phyloP scores from a whole-genome alignment of 2,329 filamentous ascomycete genomes.

The Dactylellina parvicollis region DNA sequence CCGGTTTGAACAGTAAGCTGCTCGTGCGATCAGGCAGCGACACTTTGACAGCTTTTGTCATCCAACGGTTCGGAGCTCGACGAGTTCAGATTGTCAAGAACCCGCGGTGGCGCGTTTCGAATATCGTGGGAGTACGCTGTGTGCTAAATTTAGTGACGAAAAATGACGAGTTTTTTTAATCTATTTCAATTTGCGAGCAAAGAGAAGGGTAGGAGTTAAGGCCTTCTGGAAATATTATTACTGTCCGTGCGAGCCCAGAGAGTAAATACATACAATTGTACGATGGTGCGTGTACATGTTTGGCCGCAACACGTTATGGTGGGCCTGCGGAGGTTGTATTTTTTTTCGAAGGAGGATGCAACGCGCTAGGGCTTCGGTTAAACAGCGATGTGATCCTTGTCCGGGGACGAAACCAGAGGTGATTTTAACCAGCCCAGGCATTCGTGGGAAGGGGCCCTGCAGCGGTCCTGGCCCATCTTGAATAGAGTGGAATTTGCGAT shows the following conservation, averaged over 20 bases:
- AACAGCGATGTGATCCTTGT: conserved; percentile 43
- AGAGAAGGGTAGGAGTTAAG: conserved; percentile 33
- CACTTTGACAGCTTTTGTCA: conserved; percentile 24
- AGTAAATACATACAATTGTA: too few species aligned
- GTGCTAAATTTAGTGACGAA: conserved; percentile 47
- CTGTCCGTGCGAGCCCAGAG: conserved; percentile 51
- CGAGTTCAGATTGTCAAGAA: conserved; percentile 49
- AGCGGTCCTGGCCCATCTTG: conserved; percentile 52
- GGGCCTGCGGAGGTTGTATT: conserved; percentile 41
- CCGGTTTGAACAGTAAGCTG: conserved; percentile 28
- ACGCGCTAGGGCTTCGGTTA: conserved; percentile 52
- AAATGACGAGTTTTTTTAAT: conserved; percentile 54
- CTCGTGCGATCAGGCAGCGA: conserved; percentile 51
- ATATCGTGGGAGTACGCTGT: conserved; percentile 38
- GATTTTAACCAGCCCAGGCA: conserved; percentile 39
- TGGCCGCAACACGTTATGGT: conserved; percentile 47
- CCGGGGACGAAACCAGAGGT: conserved; percentile 51
- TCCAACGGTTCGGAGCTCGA: too few species aligned
- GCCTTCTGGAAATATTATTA: conserved; percentile 18
- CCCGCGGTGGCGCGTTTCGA: conserved; percentile 54
- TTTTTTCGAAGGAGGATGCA: conserved; percentile 17
- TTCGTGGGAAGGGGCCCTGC: conserved; percentile 36
- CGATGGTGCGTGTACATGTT: background rate
- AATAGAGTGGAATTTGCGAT: conserved; percentile 47
- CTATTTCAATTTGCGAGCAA: conserved; percentile 52